A percentile compares a stretch with the other conserved stretches of the same genome.
Conservation (phyloP, 2,329 filamentous ascomycete species). For the Bimuria novae-zelandiae region DNA sequence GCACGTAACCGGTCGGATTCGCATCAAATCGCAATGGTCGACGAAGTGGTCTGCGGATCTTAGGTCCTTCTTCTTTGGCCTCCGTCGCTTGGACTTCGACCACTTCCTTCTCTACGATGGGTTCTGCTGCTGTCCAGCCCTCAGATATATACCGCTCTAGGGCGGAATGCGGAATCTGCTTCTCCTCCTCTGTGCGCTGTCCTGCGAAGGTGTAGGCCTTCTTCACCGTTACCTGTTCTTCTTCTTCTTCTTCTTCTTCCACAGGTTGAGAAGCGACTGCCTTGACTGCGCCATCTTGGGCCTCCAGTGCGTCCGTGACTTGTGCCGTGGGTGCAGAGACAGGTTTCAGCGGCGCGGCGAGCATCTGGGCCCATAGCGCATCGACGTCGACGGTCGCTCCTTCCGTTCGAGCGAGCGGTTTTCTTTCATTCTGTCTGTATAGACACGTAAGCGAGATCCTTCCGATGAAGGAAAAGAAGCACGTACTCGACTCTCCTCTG, state of each 20-base stretch:
- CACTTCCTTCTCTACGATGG: conserved; percentile 11
- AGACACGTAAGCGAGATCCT: conserved; percentile 14
- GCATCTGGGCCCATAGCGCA: conserved; percentile 71
- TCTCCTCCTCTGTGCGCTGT: conserved; percentile 72
- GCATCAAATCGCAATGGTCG: conserved; percentile 57
- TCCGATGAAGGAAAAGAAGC: neutral
- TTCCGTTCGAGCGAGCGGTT: conserved; percentile 57
- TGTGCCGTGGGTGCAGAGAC: conserved; percentile 22
- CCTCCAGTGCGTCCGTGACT: conserved; percentile 12
- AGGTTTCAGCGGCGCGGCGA: conserved; percentile 49
- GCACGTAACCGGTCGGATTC: conserved; percentile 54
- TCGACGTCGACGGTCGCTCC: conserved; percentile 74
- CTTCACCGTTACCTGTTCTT: conserved; percentile 63
- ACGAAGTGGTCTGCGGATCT: conserved; percentile 40
- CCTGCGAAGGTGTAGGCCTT: conserved; percentile 77
- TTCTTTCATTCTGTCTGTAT: conserved; percentile 62
- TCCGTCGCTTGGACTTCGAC: conserved; percentile 5
- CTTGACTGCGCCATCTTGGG: conserved; percentile 14
- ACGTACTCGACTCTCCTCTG: conserved; percentile 68
- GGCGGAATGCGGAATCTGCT: conserved; percentile 59
- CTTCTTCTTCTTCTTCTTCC: conserved; percentile 43
- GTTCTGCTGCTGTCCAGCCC: conserved; percentile 36
- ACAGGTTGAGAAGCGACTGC: conserved; percentile 11
- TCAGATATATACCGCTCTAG: conserved; percentile 34
- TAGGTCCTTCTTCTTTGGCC: conserved; percentile 16